Percentiles rank a stretch among this genome's conserved stretches.
Conservation (phyloP, 345 rosid genomes). For the Sonneratia alba region DNA sequence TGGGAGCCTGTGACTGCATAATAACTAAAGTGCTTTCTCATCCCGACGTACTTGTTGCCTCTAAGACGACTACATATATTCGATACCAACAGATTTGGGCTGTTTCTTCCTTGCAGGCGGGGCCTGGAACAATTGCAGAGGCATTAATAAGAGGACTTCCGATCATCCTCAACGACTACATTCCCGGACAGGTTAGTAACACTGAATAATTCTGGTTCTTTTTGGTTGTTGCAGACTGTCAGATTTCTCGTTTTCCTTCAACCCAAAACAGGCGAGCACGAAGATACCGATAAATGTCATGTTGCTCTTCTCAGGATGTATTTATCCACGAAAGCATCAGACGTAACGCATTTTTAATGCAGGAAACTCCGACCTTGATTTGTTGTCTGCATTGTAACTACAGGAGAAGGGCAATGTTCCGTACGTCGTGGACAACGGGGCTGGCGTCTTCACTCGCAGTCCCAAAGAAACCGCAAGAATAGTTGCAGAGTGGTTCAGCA, state of each 20-base stretch:
- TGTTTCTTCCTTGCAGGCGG: conserved; percentile 43
- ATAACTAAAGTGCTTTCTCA: conserved; percentile 49
- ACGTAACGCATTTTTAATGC: too few species aligned
- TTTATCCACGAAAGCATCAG: neutral
- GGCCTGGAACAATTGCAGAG: conserved; percentile 98
- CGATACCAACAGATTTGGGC: neutral
- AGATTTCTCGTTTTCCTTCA: neutral
- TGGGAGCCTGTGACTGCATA: conserved; percentile 96
- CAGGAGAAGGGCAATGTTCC: conserved; percentile 98
- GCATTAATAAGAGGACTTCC: conserved; percentile 87
- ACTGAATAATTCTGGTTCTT: neutral
- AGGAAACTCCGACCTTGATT: neutral
- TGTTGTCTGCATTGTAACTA: neutral
- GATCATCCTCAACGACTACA: conserved; percentile 88
- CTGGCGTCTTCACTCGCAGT: conserved; percentile 87
- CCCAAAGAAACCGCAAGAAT: conserved; percentile 82
- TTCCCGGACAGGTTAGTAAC: conserved; percentile 79
- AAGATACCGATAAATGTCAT: too few species aligned
- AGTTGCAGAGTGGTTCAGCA: conserved; percentile 83
- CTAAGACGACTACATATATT: neutral
- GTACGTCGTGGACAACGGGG: conserved; percentile 86
- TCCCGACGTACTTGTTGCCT: conserved; percentile 1
- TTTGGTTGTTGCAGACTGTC: neutral
- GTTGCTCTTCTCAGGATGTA: too few species aligned
- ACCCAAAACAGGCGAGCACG: too few species aligned